Evolutionary conservation across 805 yeast species (phyloP), one percentile per base, ranked within the genome.

Genomic region (Maudiozyma serrabonitensis): DNA sequence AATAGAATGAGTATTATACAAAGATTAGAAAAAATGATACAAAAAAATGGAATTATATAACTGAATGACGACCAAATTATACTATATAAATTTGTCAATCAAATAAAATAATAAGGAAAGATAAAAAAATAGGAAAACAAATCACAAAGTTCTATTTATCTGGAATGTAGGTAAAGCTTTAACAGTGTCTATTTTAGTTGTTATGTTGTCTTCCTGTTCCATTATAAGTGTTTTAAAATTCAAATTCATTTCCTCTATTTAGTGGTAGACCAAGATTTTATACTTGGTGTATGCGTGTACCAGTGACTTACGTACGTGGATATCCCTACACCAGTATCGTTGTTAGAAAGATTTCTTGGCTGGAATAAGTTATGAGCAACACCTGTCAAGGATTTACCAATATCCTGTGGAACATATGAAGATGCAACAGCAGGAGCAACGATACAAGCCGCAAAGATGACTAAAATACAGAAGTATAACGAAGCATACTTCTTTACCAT

Each of bases 401-500:
- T 54, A 46, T 62, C 58, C 32, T 63, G 8, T 42, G 50, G 56
- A 55, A 81, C 74, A 48, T 75, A 71, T 48, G 77, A 70, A 44
- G 87, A 79, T 26, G 91, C 98, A 55, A 79, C 84, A 35, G 96
- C 96, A 56, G 99, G 99, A 43, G 93, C 97, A 55, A 82, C 84
- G 63, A 93, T 82, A 68, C 91, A 70, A 45, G 78, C 83, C 56
- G 81, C 79, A 60, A 89, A 89, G 52, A 88, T 63, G 45, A 79
- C 65, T 60, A 95, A 71, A 54, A 93, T 72, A 50, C 72, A 59
- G 62, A 87, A 81, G 78, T 82, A 93, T 67, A 95, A 74, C 11
- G 86, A 70, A 54, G 95, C 82, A 76, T 93, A 93, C 72, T 88
- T 89, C 71, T 86, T 82, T 37, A 93, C 95, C 95, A 93, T 91